Conservation (phyloP, 768 basidiomycete genomes). For the Pisolithus albus region DNA sequence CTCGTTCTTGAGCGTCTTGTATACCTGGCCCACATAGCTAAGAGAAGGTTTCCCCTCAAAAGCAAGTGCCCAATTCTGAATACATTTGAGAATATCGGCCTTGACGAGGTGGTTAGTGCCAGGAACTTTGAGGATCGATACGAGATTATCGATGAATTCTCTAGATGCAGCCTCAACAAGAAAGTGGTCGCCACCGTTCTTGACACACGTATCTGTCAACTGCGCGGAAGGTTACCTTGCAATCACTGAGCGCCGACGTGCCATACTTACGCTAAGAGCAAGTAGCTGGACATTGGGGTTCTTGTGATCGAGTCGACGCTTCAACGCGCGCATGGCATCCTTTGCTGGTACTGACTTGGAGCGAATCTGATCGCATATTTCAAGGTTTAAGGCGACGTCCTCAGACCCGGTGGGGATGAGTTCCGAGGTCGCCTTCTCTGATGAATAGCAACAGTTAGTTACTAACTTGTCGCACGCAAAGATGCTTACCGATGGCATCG, state of each 20-base stretch:
- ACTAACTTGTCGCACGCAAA: slow-evolving; percentile 1
- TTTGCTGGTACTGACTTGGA: slow-evolving; percentile 82
- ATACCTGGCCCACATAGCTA: slow-evolving; percentile 71
- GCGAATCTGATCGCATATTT: slow-evolving; percentile 95
- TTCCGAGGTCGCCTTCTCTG: slow-evolving; percentile 94
- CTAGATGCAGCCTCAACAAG: slow-evolving; percentile 75
- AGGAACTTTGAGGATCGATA: slow-evolving; percentile 78
- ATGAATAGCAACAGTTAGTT: slow-evolving; percentile 8
- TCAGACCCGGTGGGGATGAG: slow-evolving; percentile 74
- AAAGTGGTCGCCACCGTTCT: slow-evolving; percentile 96
- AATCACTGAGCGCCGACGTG: background rate
- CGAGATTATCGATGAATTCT: slow-evolving; percentile 91
- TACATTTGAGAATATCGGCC: slow-evolving; percentile 61
- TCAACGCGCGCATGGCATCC: slow-evolving; percentile 83
- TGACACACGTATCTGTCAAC: slow-evolving; percentile 88
- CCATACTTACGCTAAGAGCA: slow-evolving; percentile 62
- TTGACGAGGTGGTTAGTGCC: slow-evolving; percentile 76
- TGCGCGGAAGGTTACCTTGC: slow-evolving; percentile 24
- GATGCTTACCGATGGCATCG: slow-evolving; percentile 64
- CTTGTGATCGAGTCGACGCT: slow-evolving; percentile 82
- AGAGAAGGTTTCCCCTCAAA: slow-evolving; percentile 77
- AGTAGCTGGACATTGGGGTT: slow-evolving; percentile 94
- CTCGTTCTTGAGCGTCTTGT: slow-evolving; percentile 67
- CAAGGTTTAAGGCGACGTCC: slow-evolving; percentile 89
- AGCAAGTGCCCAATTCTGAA: slow-evolving; percentile 94